Base-by-base conservation (phyloP, 2,329 filamentous ascomycete genomes). In the Fusarium hainanense region DNA sequence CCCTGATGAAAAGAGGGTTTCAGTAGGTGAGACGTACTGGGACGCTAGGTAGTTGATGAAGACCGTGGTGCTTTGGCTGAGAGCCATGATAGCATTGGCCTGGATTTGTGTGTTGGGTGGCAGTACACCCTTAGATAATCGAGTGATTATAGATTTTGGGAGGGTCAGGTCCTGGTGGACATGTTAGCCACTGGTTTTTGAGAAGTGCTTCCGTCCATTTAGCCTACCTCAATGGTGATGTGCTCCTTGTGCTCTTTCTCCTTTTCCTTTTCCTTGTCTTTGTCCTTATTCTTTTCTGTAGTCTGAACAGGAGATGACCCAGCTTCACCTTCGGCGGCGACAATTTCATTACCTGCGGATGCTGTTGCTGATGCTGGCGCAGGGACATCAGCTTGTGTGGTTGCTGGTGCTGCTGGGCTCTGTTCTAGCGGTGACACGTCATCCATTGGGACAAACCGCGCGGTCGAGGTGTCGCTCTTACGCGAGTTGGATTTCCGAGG, bases 31-130 rank as follows among this genome's bases (percentile, higher is more conserved):
- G 43, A 85, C 90, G 57, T 85, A 95, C 92, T 90, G 87, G 66
- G 88, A 87, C 46, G 92, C 90, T 32, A 96, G 83, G 78, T 94
- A 93, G 80, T 89, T 95, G 73, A 96, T 91, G 76, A 96, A 96
- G 1, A 96, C 90, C 2, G 92, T 94, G 10, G 93, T 91, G 79
- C 91, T 92, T 81, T 94, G 94, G 71, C 88, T 91, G 82, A 96
- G 86, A 12, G 92, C 93, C 54, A 93, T 81, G 57, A 94, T 87
- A 43, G 93, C 93, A 81, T 94, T 93, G 75, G 90, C 92, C 78
- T 95, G 92, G 50, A 95, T 92, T 79, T 93, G 91, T 7, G 92
- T 94, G 77, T 94, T 94, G 8, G 92, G 85, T 1, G 93, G 92
- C 7, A 96, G 83, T 8, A 93, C 92, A 42, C 92, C 91, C 81